These are phyloP conservation scores for Diaporthe eres DNA, from an alignment of 2,329 filamentous ascomycete species.

Conservation along the genomic window DNA sequence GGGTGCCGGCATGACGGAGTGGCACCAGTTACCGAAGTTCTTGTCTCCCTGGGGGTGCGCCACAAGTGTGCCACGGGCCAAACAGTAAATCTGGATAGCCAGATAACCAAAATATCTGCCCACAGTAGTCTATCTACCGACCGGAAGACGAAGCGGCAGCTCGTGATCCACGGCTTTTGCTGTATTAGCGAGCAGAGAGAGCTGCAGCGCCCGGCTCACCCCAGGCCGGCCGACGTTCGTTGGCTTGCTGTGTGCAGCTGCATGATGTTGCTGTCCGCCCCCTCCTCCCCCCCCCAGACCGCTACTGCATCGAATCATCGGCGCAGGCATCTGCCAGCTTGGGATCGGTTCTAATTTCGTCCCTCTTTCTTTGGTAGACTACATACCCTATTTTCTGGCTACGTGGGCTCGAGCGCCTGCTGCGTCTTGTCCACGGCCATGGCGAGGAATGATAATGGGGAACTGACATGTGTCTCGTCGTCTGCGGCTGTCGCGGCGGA, in stretches of 20 bases:
- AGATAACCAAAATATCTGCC: background rate
- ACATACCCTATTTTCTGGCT: background rate
- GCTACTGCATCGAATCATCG: slow-evolving; percentile 20
- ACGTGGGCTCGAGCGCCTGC: background rate
- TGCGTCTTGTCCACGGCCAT: background rate
- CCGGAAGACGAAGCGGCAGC: background rate
- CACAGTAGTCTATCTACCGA: background rate
- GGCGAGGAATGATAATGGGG: slow-evolving; percentile 8
- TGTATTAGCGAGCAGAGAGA: background rate
- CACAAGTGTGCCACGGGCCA: background rate
- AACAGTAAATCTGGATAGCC: background rate
- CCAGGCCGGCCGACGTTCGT: background rate
- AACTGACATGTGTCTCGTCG: background rate
- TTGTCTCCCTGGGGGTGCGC: background rate
- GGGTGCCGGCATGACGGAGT: slow-evolving; percentile 23
- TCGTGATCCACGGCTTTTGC: background rate
- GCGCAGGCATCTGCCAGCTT: slow-evolving; percentile 16
- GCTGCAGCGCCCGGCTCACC: slow-evolving; percentile 10
- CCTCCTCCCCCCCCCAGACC: slow-evolving; percentile 1
- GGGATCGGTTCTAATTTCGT: background rate
- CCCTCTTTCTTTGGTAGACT: background rate
- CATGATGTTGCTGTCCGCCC: background rate
- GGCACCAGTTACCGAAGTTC: background rate
- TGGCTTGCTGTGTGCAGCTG: slow-evolving; percentile 3
- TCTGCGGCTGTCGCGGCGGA: slow-evolving; percentile 24